Conservation (phyloP, 345 rosid genomes). For the Heritiera littoralis region DNA sequence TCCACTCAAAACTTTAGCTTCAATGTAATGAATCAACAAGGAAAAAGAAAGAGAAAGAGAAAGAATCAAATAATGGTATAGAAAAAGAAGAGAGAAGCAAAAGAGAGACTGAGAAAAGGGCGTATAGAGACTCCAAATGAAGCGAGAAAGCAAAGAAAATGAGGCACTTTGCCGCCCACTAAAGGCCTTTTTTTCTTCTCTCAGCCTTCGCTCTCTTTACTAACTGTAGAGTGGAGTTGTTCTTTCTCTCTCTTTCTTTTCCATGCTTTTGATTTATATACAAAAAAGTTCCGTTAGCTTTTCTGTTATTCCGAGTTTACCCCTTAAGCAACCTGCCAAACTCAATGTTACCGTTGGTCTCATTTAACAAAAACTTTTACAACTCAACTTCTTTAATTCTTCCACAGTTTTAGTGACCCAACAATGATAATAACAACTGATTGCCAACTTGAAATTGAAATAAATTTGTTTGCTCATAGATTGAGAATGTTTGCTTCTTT, state of each 20-base stretch:
- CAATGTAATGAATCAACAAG: constrained; percentile 25
- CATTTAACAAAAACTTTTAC: not conserved
- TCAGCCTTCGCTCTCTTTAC: not conserved
- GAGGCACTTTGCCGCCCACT: constrained; percentile 41
- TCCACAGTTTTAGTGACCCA: too few species aligned
- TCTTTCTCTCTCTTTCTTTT: not conserved
- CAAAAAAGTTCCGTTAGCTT: constrained; percentile 15
- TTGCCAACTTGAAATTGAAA: not conserved
- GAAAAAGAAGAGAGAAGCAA: not conserved
- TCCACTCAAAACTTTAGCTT: constrained; percentile 5
- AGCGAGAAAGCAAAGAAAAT: constrained; percentile 6
- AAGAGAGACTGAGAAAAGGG: not conserved
- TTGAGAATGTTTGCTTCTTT: not conserved
- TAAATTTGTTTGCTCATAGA: not conserved
- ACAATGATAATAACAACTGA: too few species aligned
- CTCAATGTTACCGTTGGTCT: constrained; percentile 10
- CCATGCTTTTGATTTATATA: not conserved
- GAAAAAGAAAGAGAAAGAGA: not conserved
- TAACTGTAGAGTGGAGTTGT: not conserved
- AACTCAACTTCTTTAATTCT: not conserved
- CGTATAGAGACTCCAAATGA: not conserved
- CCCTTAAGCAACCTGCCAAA: constrained; percentile 15
- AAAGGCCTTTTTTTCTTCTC: not conserved
- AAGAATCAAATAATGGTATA: not conserved
- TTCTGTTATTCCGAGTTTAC: not conserved